Evolutionary conservation across 345 rosid genomes (phyloP).

Genomic region (Lepidium sativum): DNA sequence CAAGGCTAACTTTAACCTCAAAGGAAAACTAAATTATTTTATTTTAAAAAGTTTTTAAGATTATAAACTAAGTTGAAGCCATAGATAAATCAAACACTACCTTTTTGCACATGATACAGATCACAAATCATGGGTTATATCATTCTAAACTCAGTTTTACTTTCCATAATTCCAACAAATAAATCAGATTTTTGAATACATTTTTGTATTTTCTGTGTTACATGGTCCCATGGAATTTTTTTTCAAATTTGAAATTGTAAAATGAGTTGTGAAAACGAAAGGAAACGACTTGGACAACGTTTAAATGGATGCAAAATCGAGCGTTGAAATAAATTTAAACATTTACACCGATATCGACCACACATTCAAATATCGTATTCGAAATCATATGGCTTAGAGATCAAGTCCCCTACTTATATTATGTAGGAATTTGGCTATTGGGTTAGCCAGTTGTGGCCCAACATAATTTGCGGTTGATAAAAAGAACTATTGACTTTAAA

Average conservation of each 20-base stretch:
- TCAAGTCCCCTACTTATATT: too few relatives aligned
- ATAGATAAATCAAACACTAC: background rate
- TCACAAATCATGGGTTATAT: constrained; percentile 18
- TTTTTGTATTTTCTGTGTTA: background rate
- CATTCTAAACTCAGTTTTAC: background rate
- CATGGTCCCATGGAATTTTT: background rate
- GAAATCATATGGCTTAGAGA: too few relatives aligned
- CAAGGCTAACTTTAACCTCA: constrained; percentile 10
- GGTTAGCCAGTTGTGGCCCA: too few relatives aligned
- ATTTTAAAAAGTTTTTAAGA: background rate
- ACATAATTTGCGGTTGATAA: too few relatives aligned
- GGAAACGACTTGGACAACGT: background rate
- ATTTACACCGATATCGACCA: too few relatives aligned
- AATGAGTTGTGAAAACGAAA: background rate
- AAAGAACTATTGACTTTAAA: too few relatives aligned
- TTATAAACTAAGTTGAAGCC: background rate
- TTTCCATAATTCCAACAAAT: constrained; percentile 3
- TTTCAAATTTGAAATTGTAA: background rate
- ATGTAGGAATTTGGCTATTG: too few relatives aligned
- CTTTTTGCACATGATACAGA: constrained; percentile 18
- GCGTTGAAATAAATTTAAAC: background rate
- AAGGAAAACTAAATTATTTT: background rate
- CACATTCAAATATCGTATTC: too few relatives aligned
- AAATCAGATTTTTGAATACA: background rate
- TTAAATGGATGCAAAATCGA: background rate